A percentile compares a stretch with the other conserved stretches of the same genome.
Conservation (phyloP, 805 yeast genomes). For the Diddensiella santjacobensis region DNA sequence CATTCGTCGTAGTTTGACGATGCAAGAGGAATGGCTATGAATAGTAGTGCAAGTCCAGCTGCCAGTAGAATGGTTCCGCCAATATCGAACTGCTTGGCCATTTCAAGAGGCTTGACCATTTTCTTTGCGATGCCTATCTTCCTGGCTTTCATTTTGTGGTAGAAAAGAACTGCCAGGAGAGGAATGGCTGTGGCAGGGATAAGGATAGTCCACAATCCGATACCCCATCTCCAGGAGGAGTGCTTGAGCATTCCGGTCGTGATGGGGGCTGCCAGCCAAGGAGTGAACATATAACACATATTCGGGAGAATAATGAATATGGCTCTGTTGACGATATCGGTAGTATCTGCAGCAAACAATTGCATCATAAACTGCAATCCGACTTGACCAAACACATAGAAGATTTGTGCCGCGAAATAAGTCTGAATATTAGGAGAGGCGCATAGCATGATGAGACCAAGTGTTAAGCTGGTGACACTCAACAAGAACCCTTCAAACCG, state of each 20-base stretch:
- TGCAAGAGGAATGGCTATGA: conserved; percentile 73
- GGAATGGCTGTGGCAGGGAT: conserved; percentile 67
- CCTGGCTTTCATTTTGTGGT: conserved; percentile 54
- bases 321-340: conserved; percentile 68
- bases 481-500: conserved; percentile 50
- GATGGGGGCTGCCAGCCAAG: conserved; percentile 71
- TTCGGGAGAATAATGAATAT: conserved; percentile 62
- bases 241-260: conserved; percentile 28
- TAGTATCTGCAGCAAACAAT: conserved; percentile 61
- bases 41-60: conserved; percentile 56
- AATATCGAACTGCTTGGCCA: conserved; percentile 41
- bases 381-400: conserved; percentile 55
- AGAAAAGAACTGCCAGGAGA: conserved; percentile 47
- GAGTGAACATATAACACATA: conserved; percentile 68
- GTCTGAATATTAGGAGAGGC: conserved; percentile 54
- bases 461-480: conserved; percentile 51
- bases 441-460: conserved; percentile 63
- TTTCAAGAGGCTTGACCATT: conserved; percentile 7
- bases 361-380: conserved; percentile 57
- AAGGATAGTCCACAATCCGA: conserved; percentile 77
- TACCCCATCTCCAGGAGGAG: conserved; percentile 61
- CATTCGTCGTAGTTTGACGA: conserved; percentile 58
- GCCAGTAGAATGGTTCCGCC: conserved; percentile 57
- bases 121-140: conserved; percentile 22
- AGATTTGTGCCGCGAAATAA: conserved; percentile 63